A percentile compares a stretch with the other conserved stretches of the same genome.
Conservation (phyloP, 805 yeast genomes). For the Pichia deserticola region DNA sequence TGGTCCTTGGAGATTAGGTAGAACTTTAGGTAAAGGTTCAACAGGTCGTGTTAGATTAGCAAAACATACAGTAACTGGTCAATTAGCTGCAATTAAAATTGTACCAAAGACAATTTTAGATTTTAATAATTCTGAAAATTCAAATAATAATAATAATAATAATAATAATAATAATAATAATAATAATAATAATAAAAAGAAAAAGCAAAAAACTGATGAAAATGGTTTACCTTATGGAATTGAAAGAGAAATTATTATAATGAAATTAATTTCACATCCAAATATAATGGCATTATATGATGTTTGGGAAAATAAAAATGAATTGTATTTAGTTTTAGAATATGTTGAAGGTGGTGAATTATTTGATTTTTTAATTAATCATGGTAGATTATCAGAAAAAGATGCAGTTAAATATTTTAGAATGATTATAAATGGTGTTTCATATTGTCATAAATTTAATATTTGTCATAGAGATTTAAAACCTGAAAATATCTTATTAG, state of each 20-base stretch:
- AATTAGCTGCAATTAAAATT: conserved; percentile 76
- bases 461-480: conserved; percentile 78
- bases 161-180: neutral
- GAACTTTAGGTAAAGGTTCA: conserved; percentile 75
- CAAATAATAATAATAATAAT: conserved; percentile 1
- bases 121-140: neutral
- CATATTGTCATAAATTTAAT: conserved; percentile 74
- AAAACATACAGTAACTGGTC: conserved; percentile 60
- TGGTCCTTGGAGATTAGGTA: conserved; percentile 81
- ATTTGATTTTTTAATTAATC: conserved; percentile 63
- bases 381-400: conserved; percentile 63
- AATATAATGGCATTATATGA: conserved; percentile 91
- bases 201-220: conserved; percentile 19
- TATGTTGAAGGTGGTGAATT: conserved; percentile 87
- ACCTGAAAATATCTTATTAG: conserved; percentile 71
- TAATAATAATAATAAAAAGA: conserved; percentile 19
- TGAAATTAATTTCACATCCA: conserved; percentile 91
- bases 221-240: conserved; percentile 84
- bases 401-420: conserved; percentile 72
- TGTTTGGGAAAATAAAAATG: conserved; percentile 96
- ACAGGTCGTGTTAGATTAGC: conserved; percentile 76
- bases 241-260: conserved; percentile 93
- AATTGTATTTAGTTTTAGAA: conserved; percentile 69
- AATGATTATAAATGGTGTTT: conserved; percentile 71
- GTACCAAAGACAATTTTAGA: conserved; percentile 50